Conservation (phyloP, 2,329 filamentous ascomycete genomes). For the Claviceps capensis region DNA sequence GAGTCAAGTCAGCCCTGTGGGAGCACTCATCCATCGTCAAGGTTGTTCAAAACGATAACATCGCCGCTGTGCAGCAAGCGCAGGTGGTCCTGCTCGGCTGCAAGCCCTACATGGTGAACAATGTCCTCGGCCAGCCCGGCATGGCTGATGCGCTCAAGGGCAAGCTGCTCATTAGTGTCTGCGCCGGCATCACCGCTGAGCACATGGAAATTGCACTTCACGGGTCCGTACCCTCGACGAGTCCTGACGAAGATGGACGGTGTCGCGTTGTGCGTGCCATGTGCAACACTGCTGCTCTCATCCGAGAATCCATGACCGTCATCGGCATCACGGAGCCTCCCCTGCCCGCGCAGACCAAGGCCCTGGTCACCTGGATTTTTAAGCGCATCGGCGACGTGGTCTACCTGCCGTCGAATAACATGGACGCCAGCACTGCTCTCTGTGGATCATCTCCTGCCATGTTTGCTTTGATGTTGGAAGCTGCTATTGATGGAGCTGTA, state of each 20-base stretch:
- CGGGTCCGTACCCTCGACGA: slow-evolving; percentile 33
- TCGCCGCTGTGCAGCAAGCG: slow-evolving; percentile 49
- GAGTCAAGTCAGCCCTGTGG: slow-evolving; percentile 51
- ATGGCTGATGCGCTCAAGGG: slow-evolving; percentile 61
- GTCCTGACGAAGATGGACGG: slow-evolving; percentile 30
- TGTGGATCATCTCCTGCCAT: slow-evolving; percentile 66
- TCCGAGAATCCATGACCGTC: slow-evolving; percentile 72
- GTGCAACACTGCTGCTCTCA: slow-evolving; percentile 71
- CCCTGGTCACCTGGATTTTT: slow-evolving; percentile 64
- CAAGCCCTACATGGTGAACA: slow-evolving; percentile 63
- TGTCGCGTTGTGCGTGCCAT: slow-evolving; percentile 65
- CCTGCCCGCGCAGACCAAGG: slow-evolving; percentile 36
- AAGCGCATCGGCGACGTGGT: slow-evolving; percentile 57
- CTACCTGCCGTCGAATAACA: slow-evolving; percentile 49
- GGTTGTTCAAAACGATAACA: slow-evolving; percentile 59
- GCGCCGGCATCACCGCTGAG: slow-evolving; percentile 58
- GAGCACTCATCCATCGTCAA: slow-evolving; percentile 48
- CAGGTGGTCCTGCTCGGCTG: slow-evolving; percentile 68
- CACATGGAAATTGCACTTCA: slow-evolving; percentile 56
- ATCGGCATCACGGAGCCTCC: slow-evolving; percentile 51
- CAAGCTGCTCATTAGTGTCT: slow-evolving; percentile 72
- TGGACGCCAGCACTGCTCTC: slow-evolving; percentile 62
- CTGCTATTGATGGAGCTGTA: slow-evolving; percentile 62
- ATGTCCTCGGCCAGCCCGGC: slow-evolving; percentile 52
- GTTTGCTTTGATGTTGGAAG: slow-evolving; percentile 62